Base-by-base conservation (phyloP, 768 basidiomycete genomes). In the Russula lepida region DNA sequence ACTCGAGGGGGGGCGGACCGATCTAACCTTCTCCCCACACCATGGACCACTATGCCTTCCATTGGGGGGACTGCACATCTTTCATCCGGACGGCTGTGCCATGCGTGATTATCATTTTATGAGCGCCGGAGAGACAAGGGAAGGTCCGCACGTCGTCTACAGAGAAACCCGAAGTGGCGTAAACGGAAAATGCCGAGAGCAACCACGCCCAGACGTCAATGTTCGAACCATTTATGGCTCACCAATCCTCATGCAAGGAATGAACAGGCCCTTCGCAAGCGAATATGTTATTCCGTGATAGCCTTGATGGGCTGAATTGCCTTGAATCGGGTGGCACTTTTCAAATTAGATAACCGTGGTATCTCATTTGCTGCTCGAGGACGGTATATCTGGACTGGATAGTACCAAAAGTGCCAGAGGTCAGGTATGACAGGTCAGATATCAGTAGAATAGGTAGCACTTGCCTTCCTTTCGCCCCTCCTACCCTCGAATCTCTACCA, bases 181-280 rank as follows among this genome's bases (percentile, higher is more conserved):
- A 23, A 44, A 41, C 59, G 59, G 59, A 48, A 61, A 44, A 19
- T 28, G 25, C 54, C 60, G 54, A 56, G 28, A 30, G 39, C 25
- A 28, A 28, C 21, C 32, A 33, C n/a, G 28, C 23, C 39, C 13
- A 43, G 47, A 35, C 25, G n/a, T 28, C 48, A 37, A 50, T 25
- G 41, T 19, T 25, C 27, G 30, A 56, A 28, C 54, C 41, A 44
- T 56, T 61, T 50, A 30, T 25, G 15, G 54, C 6, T 13, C 27
- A 49, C 25, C 54, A 21, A 17, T 49, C 47, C 59, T n/a, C 25
- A 9, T 37, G 44, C 6, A 46, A 32, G 59, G 37, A 33, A 41
- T 60, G 23, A 37, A 32, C 9, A 54, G 28, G 27, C 46, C 25
- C 37, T 54, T 60, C 44, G 28, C 30, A 33, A 53, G 43, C 28